Base-by-base conservation (phyloP, 2,329 filamentous ascomycete genomes). In the Penicillium hordei region DNA sequence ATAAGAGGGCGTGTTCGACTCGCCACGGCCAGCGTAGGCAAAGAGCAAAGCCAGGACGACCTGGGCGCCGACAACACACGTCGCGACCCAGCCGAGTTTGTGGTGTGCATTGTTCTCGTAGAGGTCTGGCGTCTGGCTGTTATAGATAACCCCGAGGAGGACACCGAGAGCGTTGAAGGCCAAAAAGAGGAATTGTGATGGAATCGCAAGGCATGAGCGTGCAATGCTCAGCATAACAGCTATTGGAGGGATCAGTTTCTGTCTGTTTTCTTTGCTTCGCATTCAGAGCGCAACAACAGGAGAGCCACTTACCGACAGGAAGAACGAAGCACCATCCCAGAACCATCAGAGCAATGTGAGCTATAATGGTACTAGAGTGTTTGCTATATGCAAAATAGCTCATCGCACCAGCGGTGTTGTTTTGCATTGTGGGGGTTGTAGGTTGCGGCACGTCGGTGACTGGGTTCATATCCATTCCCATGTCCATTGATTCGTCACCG, bases 81-180 rank as follows among this genome's bases (percentile, higher is more conserved):
- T 93, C 31, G 89, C 82, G 42, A 90, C 81, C 93, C 93, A 97
- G 54, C 92, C 92, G 43, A 93, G 82, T 73, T 90, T 92, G 78
- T 92, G 87, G 73, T 97, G 93, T n/a, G 89, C 85, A 70, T 96
- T 96, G 70, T 89, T 88, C 33, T 87, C 86, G 72, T 96, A 97
- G 23, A 97, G 78, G 70, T 96, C 90, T 1, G 92, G 91, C 0
- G 91, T 96, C 62, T 84, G 86, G 57, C 83, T 81, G 72, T 94
- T 91, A 79, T 96, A 96, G 34, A 91, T 78, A 49, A 84, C 82
- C 8, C 84, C 86, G 27, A 89, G 71, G 15, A 90, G 68, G 25
- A 93, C 65, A 19, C 88, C 90, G 1, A 88, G 65, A 3, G 79
- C 81, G 70, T 92, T 91, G 36, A 82, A 71, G 1, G 81, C 76